A percentile compares a stretch with the other conserved stretches of the same genome.
Conservation (phyloP, 2,329 filamentous ascomycete species). For the Escovopsis sp. region DNA sequence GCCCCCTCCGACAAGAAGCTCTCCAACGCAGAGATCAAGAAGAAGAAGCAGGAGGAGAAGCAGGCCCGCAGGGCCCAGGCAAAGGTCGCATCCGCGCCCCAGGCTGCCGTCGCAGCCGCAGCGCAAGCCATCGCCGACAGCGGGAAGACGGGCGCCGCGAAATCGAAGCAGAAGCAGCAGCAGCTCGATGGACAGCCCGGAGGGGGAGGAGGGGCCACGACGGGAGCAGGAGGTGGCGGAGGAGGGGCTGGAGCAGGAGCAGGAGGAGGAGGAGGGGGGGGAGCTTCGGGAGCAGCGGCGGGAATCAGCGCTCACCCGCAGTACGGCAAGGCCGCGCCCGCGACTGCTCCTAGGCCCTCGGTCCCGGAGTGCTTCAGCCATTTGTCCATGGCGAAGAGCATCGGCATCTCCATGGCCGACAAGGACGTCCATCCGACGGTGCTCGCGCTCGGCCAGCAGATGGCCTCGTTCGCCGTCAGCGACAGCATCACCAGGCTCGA, state of each 20-base stretch:
- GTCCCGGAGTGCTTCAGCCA: constrained; percentile 66
- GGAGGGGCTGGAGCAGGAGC: not conserved
- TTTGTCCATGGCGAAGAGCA: constrained; percentile 50
- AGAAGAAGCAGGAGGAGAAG: constrained; percentile 81
- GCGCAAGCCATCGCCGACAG: constrained; percentile 20
- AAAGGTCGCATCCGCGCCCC: constrained; percentile 38
- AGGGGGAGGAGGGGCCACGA: too few relatives aligned
- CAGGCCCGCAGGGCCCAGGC: constrained; percentile 64
- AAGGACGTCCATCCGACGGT: constrained; percentile 76
- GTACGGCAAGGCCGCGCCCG: constrained; percentile 18
- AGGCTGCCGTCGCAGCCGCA: constrained; percentile 20
- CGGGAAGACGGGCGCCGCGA: constrained; percentile 29
- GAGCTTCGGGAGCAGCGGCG: too few relatives aligned
- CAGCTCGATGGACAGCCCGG: constrained; percentile 27
- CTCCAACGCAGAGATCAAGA: constrained; percentile 69
- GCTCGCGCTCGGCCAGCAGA: constrained; percentile 72
- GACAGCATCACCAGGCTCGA: constrained; percentile 82
- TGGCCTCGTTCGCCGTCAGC: constrained; percentile 74
- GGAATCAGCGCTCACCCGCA: constrained; percentile 7
- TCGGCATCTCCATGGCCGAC: constrained; percentile 43
- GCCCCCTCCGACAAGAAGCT: constrained; percentile 36
- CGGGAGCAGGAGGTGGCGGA: constrained; percentile 6
- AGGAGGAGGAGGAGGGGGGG: constrained; percentile 6
- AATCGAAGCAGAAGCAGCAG: constrained; percentile 30
- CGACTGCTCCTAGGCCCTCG: constrained; percentile 33